Conservation (phyloP, 116 monocot genomes). For the Dioscorea cayenensis region DNA sequence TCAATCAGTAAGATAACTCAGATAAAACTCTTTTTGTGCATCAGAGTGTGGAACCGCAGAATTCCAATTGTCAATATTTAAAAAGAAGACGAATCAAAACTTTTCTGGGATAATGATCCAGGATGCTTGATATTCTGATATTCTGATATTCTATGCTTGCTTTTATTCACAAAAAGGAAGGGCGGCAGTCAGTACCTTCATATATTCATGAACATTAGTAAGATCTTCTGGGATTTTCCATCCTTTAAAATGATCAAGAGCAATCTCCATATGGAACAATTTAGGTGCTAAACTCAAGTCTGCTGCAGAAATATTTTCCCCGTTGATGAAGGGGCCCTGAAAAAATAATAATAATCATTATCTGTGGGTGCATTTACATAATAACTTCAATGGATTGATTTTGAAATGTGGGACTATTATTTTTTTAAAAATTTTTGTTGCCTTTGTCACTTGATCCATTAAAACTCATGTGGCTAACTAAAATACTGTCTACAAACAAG, state of each 20-base stretch:
- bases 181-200: constrained; percentile 28
- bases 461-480: background rate
- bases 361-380: background rate
- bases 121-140: too few relatives aligned
- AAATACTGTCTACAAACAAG: background rate
- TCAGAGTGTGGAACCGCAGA: too few relatives aligned
- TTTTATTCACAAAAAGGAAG: background rate
- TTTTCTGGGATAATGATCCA: background rate
- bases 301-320: constrained; percentile 48
- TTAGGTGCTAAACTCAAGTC: constrained; percentile 80
- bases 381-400: background rate
- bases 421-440: background rate
- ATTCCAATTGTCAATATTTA: too few relatives aligned
- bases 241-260: constrained; percentile 71
- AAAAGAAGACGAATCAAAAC: background rate
- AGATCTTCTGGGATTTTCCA: constrained; percentile 69
- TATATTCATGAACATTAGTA: constrained; percentile 43
- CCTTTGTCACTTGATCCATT: background rate
- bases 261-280: constrained; percentile 60
- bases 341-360: background rate
- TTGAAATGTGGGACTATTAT: background rate
- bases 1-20: too few relatives aligned
- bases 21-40: too few relatives aligned
- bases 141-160: too few relatives aligned
- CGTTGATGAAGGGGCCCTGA: constrained; percentile 75